phyloP scores from a whole-genome alignment of 2,329 filamentous ascomycete genomes.

The Chaetomiaceae sp. region DNA sequence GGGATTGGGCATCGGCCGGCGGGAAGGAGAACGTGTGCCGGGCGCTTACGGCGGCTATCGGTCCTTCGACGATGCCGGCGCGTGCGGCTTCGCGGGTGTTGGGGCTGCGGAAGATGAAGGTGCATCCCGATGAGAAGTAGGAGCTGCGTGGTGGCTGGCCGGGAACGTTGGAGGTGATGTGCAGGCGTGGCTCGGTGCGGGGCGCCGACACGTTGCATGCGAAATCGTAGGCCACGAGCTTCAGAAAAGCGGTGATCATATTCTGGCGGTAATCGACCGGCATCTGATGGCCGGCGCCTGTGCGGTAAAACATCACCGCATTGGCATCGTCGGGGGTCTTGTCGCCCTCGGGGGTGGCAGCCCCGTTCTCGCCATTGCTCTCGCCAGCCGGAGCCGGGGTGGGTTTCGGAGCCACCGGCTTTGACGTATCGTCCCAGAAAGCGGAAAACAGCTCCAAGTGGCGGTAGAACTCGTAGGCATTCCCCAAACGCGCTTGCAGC shows the following conservation, averaged over 20 bases:
- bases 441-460: conserved; percentile 54
- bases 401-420: conserved; percentile 9
- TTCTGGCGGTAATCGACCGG: conserved; percentile 54
- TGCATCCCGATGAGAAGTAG: conserved; percentile 55
- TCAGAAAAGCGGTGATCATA: conserved; percentile 56
- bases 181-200: conserved; percentile 55
- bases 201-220: conserved; percentile 56
- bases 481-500: conserved; percentile 52
- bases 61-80: conserved; percentile 56
- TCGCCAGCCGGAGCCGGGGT: conserved; percentile 6
- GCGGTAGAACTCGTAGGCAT: conserved; percentile 62
- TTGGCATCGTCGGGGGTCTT: conserved; percentile 11
- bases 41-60: conserved; percentile 55
- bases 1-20: not conserved
- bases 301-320: conserved; percentile 38
- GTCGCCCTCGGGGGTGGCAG: conserved; percentile 3
- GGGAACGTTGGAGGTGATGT: conserved; percentile 40
- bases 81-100: conserved; percentile 56
- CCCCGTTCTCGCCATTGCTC: not conserved
- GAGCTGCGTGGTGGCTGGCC: conserved; percentile 37
- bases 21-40: conserved; percentile 51
- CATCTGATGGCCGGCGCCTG: conserved; percentile 49
- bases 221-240: conserved; percentile 62
- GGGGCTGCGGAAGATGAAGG: conserved; percentile 57
- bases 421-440: conserved; percentile 59